Conservation (phyloP, 768 basidiomycete genomes). For the Sarcodon aspratus region DNA sequence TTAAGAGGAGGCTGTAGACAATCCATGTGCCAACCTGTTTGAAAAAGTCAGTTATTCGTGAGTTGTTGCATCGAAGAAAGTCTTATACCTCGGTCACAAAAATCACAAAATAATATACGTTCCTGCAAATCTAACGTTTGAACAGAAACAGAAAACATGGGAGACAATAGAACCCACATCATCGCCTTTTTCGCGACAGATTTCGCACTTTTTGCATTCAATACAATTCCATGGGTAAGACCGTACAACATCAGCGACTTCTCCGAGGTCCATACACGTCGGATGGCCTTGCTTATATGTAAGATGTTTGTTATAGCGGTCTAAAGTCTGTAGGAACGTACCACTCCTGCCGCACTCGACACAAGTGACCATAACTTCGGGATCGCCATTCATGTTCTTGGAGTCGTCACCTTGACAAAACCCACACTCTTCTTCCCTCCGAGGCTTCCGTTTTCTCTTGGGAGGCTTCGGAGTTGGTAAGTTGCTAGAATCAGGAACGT, state of each 20-base stretch:
- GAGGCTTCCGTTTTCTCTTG: slow-evolving; percentile 33
- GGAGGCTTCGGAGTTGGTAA: slow-evolving; percentile 21
- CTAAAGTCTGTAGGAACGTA: slow-evolving; percentile 20
- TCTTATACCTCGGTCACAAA: slow-evolving; percentile 74
- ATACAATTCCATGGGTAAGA: slow-evolving; percentile 80
- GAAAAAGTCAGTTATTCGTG: slow-evolving; percentile 2
- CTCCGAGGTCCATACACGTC: slow-evolving; percentile 63
- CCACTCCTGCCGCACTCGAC: slow-evolving; percentile 77
- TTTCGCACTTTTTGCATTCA: slow-evolving; percentile 88
- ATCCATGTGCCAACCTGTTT: slow-evolving; percentile 72
- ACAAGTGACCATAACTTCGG: slow-evolving; percentile 71
- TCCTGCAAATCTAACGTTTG: slow-evolving; percentile 30
- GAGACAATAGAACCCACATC: slow-evolving; percentile 49
- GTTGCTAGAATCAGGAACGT: slow-evolving; percentile 21
- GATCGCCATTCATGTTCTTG: slow-evolving; percentile 41
- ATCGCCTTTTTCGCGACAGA: slow-evolving; percentile 76
- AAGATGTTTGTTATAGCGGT: background rate
- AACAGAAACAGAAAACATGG: slow-evolving; percentile 9
- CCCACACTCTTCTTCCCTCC: slow-evolving; percentile 59
- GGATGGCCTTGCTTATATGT: slow-evolving; percentile 52
- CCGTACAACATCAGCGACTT: slow-evolving; percentile 48
- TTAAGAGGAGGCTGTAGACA: slow-evolving; percentile 66
- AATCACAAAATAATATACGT: slow-evolving; percentile 84
- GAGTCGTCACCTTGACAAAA: slow-evolving; percentile 64
- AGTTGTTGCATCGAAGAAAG: slow-evolving; percentile 5